Percentiles rank a stretch among this genome's conserved stretches.
phyloP scores from a whole-genome alignment of 768 basidiomycete genomes.

The Amylocystis lapponica region DNA sequence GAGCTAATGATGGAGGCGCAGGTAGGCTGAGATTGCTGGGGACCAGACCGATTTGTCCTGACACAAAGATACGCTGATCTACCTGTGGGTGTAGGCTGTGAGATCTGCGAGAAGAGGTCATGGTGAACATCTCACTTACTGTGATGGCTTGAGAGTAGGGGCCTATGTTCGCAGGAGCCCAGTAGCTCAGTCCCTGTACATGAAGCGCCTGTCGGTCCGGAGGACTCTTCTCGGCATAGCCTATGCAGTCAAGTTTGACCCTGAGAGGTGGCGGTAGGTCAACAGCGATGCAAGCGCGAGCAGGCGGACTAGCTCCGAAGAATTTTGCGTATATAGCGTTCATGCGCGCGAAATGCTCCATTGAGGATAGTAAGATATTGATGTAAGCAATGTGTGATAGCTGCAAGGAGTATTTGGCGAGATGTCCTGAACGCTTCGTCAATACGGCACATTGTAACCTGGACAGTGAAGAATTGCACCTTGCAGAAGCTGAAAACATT shows the following conservation, averaged over 20 bases:
- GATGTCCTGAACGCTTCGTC: neutral
- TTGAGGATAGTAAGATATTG: constrained; percentile 77
- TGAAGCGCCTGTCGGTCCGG: constrained; percentile 71
- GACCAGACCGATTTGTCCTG: constrained; percentile 91
- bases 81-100: constrained; percentile 38
- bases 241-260: constrained; percentile 75
- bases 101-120: neutral
- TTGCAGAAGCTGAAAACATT: constrained; percentile 61
- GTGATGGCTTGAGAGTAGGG: constrained; percentile 93
- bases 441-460: neutral
- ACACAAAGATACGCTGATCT: constrained; percentile 74
- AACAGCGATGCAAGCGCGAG: constrained; percentile 89
- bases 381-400: constrained; percentile 66
- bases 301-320: constrained; percentile 89
- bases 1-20: constrained; percentile 44
- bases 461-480: constrained; percentile 33
- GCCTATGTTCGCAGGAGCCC: constrained; percentile 99
- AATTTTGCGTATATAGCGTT: constrained; percentile 76
- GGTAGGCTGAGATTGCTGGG: constrained; percentile 71
- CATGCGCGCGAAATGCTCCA: constrained; percentile 70
- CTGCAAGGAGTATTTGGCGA: constrained; percentile 36
- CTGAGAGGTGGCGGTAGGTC: constrained; percentile 53
- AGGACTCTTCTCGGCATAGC: constrained; percentile 41
- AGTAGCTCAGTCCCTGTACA: constrained; percentile 94
- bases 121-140: constrained; percentile 37